phyloP scores from a whole-genome alignment of 2,329 filamentous ascomycete genomes.

The Falciphora oryzae region DNA sequence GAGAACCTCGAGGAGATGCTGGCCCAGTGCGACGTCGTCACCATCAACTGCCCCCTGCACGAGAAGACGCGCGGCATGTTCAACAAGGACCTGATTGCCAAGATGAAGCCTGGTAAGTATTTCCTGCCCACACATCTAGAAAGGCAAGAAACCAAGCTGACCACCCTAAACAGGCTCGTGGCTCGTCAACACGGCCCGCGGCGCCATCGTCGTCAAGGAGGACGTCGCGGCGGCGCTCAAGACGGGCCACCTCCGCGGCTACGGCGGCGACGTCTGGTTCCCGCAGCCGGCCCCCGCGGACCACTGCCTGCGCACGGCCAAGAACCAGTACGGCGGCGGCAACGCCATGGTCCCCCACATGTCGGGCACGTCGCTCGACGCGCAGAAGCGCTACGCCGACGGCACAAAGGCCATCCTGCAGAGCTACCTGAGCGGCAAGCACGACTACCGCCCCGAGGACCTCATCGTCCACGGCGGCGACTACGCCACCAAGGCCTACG shows the following conservation, averaged over 20 bases:
- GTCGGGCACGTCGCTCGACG: conserved; percentile 97
- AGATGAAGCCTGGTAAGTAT: conserved; percentile 89
- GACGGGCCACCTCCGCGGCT: conserved; percentile 83
- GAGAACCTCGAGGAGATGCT: conserved; percentile 90
- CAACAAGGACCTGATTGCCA: conserved; percentile 81
- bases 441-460: conserved; percentile 87
- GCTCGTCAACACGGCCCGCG: conserved; percentile 98
- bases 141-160: conserved; percentile 1
- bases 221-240: conserved; percentile 93
- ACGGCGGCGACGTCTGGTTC: conserved; percentile 92
- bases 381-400: conserved; percentile 84
- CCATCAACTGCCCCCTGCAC: conserved; percentile 99
- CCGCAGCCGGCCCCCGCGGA: conserved; percentile 93
- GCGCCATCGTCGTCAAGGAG: conserved; percentile 98
- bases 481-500: conserved; percentile 93
- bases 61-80: conserved; percentile 95
- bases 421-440: conserved; percentile 80
- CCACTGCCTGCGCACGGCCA: conserved; percentile 85
- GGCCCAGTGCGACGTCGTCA: conserved; percentile 90
- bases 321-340: conserved; percentile 92
- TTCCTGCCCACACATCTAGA: not conserved
- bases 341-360: conserved; percentile 99
- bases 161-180: conserved; percentile 62
- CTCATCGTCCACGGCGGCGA: conserved; percentile 85
- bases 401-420: conserved; percentile 87